phyloP scores from a whole-genome alignment of 2,329 filamentous ascomycete genomes.

The Penicillium sp. region DNA sequence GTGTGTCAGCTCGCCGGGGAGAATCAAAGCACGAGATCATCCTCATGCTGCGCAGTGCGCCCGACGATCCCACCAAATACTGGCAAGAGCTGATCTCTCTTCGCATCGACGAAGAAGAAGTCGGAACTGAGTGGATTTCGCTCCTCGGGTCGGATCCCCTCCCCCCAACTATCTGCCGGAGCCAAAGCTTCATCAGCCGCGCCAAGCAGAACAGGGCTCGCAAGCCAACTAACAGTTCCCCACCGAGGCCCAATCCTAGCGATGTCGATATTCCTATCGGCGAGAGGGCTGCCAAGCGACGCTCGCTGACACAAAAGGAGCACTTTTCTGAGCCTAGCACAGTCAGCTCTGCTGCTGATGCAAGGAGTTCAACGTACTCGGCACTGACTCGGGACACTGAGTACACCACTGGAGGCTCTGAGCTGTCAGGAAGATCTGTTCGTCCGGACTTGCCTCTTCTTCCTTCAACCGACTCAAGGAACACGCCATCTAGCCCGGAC shows the following conservation, averaged over 20 bases:
- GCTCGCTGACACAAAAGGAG: slow-evolving; percentile 31
- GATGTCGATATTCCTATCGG: slow-evolving; percentile 65
- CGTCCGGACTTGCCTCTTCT: slow-evolving; percentile 33
- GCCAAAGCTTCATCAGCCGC: slow-evolving; percentile 54
- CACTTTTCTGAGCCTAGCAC: slow-evolving; percentile 36
- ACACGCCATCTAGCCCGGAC: slow-evolving; percentile 26
- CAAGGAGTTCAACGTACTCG: slow-evolving; percentile 32
- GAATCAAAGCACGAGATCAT: slow-evolving; percentile 73
- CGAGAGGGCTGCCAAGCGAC: slow-evolving; percentile 52
- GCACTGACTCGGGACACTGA: slow-evolving; percentile 38
- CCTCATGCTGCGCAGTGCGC: slow-evolving; percentile 79
- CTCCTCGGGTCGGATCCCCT: slow-evolving; percentile 72
- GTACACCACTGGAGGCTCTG: slow-evolving; percentile 27
- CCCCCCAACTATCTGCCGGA: slow-evolving; percentile 59
- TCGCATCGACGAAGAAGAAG: slow-evolving; percentile 72
- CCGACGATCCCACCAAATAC: slow-evolving; percentile 57
- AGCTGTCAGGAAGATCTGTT: slow-evolving; percentile 24
- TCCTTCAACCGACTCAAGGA: slow-evolving; percentile 26
- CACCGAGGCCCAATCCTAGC: slow-evolving; percentile 44
- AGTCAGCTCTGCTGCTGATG: slow-evolving; percentile 30
- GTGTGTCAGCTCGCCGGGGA: slow-evolving; percentile 78
- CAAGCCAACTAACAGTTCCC: slow-evolving; percentile 25
- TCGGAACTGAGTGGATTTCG: slow-evolving; percentile 82
- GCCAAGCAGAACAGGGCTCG: slow-evolving; percentile 38
- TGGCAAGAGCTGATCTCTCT: slow-evolving; percentile 88